phyloP scores from a whole-genome alignment of 1,284 basidiomycete genomes.

The Flammula alnicola region DNA sequence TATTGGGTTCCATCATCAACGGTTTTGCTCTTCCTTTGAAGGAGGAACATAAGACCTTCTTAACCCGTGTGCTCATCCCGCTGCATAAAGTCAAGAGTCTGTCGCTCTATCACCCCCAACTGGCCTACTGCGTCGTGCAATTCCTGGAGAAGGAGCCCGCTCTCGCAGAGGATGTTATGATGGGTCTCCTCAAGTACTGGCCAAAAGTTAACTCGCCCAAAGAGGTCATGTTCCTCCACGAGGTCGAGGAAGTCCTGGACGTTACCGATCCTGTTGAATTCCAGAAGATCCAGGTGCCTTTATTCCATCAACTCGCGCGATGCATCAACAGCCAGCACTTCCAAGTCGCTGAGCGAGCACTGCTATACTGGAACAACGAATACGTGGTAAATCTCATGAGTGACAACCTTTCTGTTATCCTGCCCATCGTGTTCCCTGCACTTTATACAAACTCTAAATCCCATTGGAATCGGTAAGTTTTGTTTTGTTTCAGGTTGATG shows the following conservation, averaged over 20 bases:
- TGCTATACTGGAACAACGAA: conserved; percentile 99
- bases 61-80: conserved; percentile 95
- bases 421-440: conserved; percentile 98
- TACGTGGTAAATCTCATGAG: conserved; percentile 99
- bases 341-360: conserved; percentile 94
- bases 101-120: conserved; percentile 96
- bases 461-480: conserved; percentile 94
- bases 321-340: conserved; percentile 99
- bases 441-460: conserved; percentile 96
- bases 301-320: conserved; percentile 94
- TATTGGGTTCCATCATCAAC: conserved; percentile 99
- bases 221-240: conserved; percentile 99
- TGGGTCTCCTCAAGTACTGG: conserved; percentile 96
- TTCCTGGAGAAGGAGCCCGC: conserved; percentile 96
- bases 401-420: conserved; percentile 88
- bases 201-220: conserved; percentile 99
- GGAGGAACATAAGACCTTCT: conserved; percentile 99
- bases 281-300: conserved; percentile 92
- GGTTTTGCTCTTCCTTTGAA: conserved; percentile 98
- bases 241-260: conserved; percentile 98
- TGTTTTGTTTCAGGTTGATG: conserved; percentile 10
- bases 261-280: conserved; percentile 98
- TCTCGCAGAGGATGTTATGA: conserved; percentile 94
- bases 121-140: conserved; percentile 99
- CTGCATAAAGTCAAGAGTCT: conserved; percentile 98